Evolutionary conservation across 139 green algal genomes (phyloP).

Genomic region (Coelastrella sp.): DNA sequence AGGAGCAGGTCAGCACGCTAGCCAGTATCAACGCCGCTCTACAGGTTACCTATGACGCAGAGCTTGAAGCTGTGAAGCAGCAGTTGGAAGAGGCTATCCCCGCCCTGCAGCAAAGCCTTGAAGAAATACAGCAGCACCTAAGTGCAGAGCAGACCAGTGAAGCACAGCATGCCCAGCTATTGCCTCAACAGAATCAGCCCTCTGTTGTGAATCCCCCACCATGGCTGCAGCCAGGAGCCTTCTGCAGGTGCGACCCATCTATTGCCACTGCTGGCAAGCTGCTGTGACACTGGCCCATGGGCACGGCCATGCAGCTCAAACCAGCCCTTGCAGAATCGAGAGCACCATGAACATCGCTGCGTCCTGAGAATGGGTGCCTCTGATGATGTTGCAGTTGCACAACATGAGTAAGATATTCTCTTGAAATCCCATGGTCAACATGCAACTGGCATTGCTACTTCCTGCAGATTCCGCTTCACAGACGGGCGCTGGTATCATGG

Average conservation of each 20-base stretch:
- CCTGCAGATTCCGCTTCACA: slow-evolving; percentile 15
- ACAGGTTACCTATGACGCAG: background rate
- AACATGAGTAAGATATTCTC: background rate
- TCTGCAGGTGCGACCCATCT: slow-evolving; percentile 10
- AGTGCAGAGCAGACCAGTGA: background rate
- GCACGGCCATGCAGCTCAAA: too few relatives aligned
- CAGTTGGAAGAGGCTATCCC: slow-evolving; percentile 25
- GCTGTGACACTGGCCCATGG: too few relatives aligned
- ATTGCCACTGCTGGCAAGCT: too few relatives aligned
- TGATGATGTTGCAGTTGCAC: background rate
- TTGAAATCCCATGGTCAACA: background rate
- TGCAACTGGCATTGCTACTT: background rate
- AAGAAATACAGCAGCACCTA: slow-evolving; percentile 15
- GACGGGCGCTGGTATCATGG: slow-evolving; percentile 28
- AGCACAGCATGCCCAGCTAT: too few relatives aligned
- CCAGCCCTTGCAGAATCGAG: too few relatives aligned
- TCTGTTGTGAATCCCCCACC: background rate
- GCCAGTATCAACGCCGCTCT: slow-evolving; percentile 1
- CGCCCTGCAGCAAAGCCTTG: slow-evolving; percentile 13
- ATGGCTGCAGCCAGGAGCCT: background rate
- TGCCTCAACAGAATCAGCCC: background rate
- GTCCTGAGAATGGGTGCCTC: too few relatives aligned
- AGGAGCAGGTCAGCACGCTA: slow-evolving; percentile 9
- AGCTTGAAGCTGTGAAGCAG: background rate
- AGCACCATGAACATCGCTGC: too few relatives aligned